Base-by-base conservation (phyloP, 1,139 yeast genomes). In the Arxiozyma heterogenica region DNA sequence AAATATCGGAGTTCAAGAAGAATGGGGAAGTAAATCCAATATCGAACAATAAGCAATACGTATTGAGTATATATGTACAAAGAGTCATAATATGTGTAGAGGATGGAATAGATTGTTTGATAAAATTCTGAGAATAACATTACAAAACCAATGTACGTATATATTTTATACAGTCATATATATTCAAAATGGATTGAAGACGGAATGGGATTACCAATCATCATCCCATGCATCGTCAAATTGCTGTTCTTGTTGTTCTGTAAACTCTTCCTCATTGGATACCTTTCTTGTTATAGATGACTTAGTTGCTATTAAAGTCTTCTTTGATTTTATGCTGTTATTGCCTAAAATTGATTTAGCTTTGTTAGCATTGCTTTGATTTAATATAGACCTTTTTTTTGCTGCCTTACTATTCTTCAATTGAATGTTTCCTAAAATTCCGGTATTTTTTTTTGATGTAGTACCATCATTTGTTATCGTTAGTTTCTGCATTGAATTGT, bases 141-240 rank as follows among this genome's bases (percentile, higher is more conserved):
- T 27, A 27, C 30, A 27, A 27, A 8, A 8, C 11, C 8, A 7
- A 27, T 27, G 30, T 27, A 27, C 8, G 30, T 27, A 11, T 27
- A 11, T 27, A 11, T 27, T 27, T 27, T 34, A 12, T 34, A 34
- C n/a, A 34, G 39, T 34, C 30, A 45, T 45, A 44, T 44, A 45
- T 27, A 4, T 44, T 23, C 25, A 44, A 15, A 44, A 18, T 15
- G 11, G 1, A 3, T 12, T 6, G 18, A 43, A 17, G 4, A 43
- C 3, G 27, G 4, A 12, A 18, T 23, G 5, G 4, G 18, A 18
- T 62, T 56, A 75, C 79, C 80, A 76, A 0, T 73, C 77, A 55
- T 74, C 77, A 23, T 80, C 86, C 83, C 86, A 81, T 0, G 78
- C 80, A 52, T 76, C 82, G 17, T 75, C 83, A 23, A 43, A 48